phyloP scores from a whole-genome alignment of 768 basidiomycete species.

The Clavaria fumosa region DNA sequence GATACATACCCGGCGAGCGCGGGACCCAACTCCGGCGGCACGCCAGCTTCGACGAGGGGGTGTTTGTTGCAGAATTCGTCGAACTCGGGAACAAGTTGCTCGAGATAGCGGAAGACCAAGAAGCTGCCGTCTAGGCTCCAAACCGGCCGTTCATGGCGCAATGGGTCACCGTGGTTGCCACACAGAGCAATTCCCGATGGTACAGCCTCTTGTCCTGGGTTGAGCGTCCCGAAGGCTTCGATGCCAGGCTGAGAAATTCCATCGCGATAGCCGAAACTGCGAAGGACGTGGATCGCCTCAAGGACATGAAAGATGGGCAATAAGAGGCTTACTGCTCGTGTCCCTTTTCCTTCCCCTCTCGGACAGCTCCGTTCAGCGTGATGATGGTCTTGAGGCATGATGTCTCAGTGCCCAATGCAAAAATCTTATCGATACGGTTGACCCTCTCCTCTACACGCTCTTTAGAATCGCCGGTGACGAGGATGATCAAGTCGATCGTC shows the following conservation, averaged over 20 bases:
- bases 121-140: constrained; percentile 39
- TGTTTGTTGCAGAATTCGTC: constrained; percentile 28
- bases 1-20: constrained; percentile 27
- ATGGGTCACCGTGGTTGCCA: constrained; percentile 27
- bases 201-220: constrained; percentile 25
- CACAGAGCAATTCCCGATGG: constrained; percentile 29
- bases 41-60: constrained; percentile 21
- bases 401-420: constrained; percentile 14
- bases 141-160: constrained; percentile 15
- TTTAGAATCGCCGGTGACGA: constrained; percentile 32
- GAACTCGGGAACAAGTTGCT: constrained; percentile 39
- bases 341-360: constrained; percentile 27
- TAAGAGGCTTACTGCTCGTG: constrained; percentile 28
- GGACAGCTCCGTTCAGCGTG: constrained; percentile 24
- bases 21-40: constrained; percentile 26
- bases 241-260: constrained; percentile 37
- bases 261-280: constrained; percentile 36
- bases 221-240: constrained; percentile 22
- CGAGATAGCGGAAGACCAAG: constrained; percentile 34
- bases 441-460: constrained; percentile 23
- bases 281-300: neutral
- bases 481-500: constrained; percentile 32
- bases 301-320: neutral
- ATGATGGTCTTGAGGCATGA: constrained; percentile 25
- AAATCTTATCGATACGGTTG: constrained; percentile 20